phyloP scores from a whole-genome alignment of 345 rosid species.

The Dipteronia dyeriana region DNA sequence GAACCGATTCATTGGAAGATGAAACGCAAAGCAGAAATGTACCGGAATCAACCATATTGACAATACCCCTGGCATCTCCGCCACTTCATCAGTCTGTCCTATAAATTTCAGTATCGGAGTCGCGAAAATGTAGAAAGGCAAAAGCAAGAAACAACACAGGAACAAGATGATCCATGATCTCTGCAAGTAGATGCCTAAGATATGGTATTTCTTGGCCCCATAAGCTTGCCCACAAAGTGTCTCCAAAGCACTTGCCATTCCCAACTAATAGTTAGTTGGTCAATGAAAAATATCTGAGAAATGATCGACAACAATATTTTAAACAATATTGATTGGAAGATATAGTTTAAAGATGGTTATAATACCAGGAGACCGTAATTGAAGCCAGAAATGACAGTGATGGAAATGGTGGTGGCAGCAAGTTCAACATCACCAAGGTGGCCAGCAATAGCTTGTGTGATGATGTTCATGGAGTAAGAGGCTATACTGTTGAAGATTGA shows the following conservation, averaged over 20 bases:
- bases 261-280: constrained; percentile 33
- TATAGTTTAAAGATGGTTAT: not conserved
- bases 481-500: constrained; percentile 59
- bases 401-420: constrained; percentile 65
- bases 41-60: too few species aligned
- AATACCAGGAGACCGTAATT: constrained; percentile 65
- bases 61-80: too few species aligned
- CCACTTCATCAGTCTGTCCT: too few species aligned
- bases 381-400: constrained; percentile 67
- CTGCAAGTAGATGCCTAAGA: constrained; percentile 70
- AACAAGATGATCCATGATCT: constrained; percentile 24
- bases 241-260: constrained; percentile 77
- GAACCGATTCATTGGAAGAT: too few species aligned
- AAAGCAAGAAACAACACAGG: too few species aligned
- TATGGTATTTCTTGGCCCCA: constrained; percentile 57
- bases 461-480: constrained; percentile 47
- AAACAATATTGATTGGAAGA: too few species aligned
- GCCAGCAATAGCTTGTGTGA: constrained; percentile 68
- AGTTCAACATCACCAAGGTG: constrained; percentile 64
- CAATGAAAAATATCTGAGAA: too few species aligned
- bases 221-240: constrained; percentile 73
- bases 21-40: too few species aligned
- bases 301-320: not conserved
- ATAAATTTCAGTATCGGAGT: too few species aligned
- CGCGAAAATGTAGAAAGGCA: too few species aligned